These are phyloP conservation scores for Fonsecaea pugnacius DNA, from an alignment of 2,329 filamentous ascomycete genomes.

Conservation along the genomic window DNA sequence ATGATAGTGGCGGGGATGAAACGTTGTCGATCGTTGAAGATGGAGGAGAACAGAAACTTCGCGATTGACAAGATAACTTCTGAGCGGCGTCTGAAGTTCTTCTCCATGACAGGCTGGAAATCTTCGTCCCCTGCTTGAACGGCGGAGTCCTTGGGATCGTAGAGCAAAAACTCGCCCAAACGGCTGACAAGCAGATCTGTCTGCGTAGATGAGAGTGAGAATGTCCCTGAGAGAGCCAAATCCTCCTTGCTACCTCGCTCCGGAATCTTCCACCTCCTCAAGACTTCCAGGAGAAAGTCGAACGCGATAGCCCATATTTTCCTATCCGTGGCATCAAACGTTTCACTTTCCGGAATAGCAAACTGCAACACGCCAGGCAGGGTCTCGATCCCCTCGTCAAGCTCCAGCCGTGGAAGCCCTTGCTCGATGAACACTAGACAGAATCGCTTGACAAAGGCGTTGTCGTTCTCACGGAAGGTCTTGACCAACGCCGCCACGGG, in stretches of 20 bases:
- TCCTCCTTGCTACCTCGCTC: slow-evolving; percentile 80
- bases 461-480: slow-evolving; percentile 82
- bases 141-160: slow-evolving; percentile 55
- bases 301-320: slow-evolving; percentile 71
- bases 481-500: slow-evolving; percentile 83
- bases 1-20: slow-evolving; percentile 84
- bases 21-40: slow-evolving; percentile 81
- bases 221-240: slow-evolving; percentile 63
- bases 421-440: slow-evolving; percentile 89
- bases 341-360: slow-evolving; percentile 49
- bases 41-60: slow-evolving; percentile 77
- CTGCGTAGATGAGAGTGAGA: slow-evolving; percentile 73
- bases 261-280: slow-evolving; percentile 71
- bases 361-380: slow-evolving; percentile 72
- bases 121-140: slow-evolving; percentile 36
- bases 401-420: slow-evolving; percentile 67
- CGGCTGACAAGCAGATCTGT: slow-evolving; percentile 73
- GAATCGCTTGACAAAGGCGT: slow-evolving; percentile 79
- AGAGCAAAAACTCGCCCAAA: slow-evolving; percentile 76
- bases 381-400: slow-evolving; percentile 69
- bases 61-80: slow-evolving; percentile 51
- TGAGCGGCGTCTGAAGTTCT: slow-evolving; percentile 39
- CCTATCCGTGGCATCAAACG: slow-evolving; percentile 45
- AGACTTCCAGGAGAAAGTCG: slow-evolving; percentile 76
- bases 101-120: slow-evolving; percentile 45